A percentile compares a stretch with the other conserved stretches of the same genome.
Evolutionary conservation across 208 protist species (phyloP).

Genomic region (Leishmania tarentolae): DNA sequence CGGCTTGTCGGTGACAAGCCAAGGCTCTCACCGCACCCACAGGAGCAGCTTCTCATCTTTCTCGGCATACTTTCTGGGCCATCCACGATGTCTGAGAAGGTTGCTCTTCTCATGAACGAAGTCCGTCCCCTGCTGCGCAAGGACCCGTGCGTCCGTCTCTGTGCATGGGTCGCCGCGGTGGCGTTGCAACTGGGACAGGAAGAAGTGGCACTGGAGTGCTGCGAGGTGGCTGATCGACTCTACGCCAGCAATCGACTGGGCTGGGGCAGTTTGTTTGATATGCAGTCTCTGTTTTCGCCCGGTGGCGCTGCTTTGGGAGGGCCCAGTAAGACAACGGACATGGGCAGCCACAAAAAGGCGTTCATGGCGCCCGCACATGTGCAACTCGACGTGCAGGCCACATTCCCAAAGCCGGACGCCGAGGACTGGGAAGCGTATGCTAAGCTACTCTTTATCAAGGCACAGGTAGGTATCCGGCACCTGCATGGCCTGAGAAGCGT

Average conservation of each 20-base stretch:
- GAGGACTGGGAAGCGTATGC: constrained; percentile 55
- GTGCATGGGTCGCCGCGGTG: constrained; percentile 58
- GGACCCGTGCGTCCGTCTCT: constrained; percentile 82
- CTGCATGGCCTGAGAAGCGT: constrained; percentile 35
- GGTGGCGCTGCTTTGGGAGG: constrained; percentile 13
- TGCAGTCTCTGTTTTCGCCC: constrained; percentile 7
- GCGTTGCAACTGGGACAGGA: constrained; percentile 66
- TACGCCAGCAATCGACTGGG: constrained; percentile 73
- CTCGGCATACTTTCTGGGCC: constrained; percentile 60
- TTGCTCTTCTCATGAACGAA: constrained; percentile 49
- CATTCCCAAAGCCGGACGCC: constrained; percentile 23
- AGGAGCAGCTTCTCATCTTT: constrained; percentile 74
- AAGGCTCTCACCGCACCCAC: constrained; percentile 36
- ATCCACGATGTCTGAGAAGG: constrained; percentile 37
- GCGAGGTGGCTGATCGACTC: constrained; percentile 64
- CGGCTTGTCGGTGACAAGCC: constrained; percentile 50
- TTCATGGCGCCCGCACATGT: constrained; percentile 1
- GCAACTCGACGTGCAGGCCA: not conserved
- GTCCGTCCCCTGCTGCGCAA: constrained; percentile 46
- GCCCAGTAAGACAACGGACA: not conserved
- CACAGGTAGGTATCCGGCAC: constrained; percentile 35
- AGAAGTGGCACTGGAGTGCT: constrained; percentile 65
- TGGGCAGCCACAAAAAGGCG: constrained; percentile 12
- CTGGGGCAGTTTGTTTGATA: constrained; percentile 56
- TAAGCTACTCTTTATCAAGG: constrained; percentile 62